Percentiles rank a stretch among this genome's conserved stretches.
phyloP scores from a whole-genome alignment of 2,329 filamentous ascomycete species.

The Hyphodiscus sp. region DNA sequence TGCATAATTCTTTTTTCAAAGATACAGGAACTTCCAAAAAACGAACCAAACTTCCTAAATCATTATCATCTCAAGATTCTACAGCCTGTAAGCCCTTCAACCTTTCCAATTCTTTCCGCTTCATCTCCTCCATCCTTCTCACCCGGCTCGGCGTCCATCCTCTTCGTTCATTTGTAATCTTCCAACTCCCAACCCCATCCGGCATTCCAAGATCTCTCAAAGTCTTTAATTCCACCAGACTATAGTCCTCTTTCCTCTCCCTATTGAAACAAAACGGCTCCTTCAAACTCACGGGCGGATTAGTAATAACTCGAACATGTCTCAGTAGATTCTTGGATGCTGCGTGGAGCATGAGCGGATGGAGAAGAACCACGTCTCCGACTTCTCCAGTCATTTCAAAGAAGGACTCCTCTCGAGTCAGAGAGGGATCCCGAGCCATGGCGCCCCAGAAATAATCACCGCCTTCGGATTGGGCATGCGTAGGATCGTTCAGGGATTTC shows the following conservation, averaged over 20 bases:
- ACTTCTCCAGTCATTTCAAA: constrained; percentile 45
- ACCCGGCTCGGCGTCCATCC: constrained; percentile 40
- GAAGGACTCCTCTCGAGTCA: constrained; percentile 33
- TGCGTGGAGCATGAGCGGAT: constrained; percentile 49
- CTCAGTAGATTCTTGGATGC: constrained; percentile 43
- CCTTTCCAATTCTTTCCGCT: constrained; percentile 35
- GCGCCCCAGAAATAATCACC: constrained; percentile 32
- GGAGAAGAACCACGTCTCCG: constrained; percentile 47
- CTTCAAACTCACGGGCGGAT: constrained; percentile 44
- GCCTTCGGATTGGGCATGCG: constrained; percentile 38
- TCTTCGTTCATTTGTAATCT: constrained; percentile 38
- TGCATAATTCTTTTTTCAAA: too few species aligned
- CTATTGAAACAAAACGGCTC: constrained; percentile 45
- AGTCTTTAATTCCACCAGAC: constrained; percentile 46
- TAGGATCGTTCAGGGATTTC: constrained; percentile 46
- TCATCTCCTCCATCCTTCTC: constrained; percentile 38
- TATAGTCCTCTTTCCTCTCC: constrained; percentile 36
- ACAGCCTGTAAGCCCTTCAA: constrained; percentile 2
- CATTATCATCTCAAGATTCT: too few species aligned
- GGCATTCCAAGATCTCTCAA: constrained; percentile 38
- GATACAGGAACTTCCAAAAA: too few species aligned
- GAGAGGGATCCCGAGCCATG: constrained; percentile 11
- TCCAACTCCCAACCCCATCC: constrained; percentile 41
- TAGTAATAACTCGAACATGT: constrained; percentile 45
- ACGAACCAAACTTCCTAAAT: too few species aligned